Evolutionary conservation across 768 basidiomycete genomes (phyloP), one percentile per base, ranked within the genome.

Genomic region (Phaeolepiota aurea): DNA sequence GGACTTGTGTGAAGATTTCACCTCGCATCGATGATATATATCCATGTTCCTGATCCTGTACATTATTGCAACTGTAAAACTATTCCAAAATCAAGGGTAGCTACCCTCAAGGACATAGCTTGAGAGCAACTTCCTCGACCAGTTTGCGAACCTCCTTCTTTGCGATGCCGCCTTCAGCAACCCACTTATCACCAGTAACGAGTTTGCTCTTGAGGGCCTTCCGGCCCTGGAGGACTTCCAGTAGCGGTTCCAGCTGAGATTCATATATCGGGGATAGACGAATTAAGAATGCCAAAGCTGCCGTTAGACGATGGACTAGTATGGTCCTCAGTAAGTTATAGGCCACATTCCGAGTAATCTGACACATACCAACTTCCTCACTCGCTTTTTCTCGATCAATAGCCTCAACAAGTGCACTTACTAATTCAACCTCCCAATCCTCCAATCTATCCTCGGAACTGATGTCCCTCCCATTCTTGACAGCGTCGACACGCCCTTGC

Each of bases 381-480:
- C 69, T 86, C 40, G 65, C 61, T 46, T 64, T 72, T 62, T 94
- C 90, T 47, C 73, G 72, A 38, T 69, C 71, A 14, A 94, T 52
- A 13, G 85, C 87, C 56, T 90, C 87, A 0, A 92, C 55, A n/a
- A 96, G 53, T 1, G 87, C 93, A 51, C 82, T 87, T 2, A 81
- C 66, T 21, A 94, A 59, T 64, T 96, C 93, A 0, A 86, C 67
- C 52, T 89, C 80, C 87, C 88, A 93, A 41, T 92, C 91, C 14
- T 73, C 87, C 40, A 79, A 76, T 31, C 28, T 31, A n/a, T 58
- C 60, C 18, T 63, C 61, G 3, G 43, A 45, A 25, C 50, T 49
- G 22, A 55, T 50, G 2, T 72, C 49, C 23, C 45, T 50, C 11
- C 58, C 57, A 9, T 39, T 46, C 22, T 44, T 54, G 28, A 61